Base-by-base conservation (phyloP, 345 rosid species). In the Euphorbia peplus region DNA sequence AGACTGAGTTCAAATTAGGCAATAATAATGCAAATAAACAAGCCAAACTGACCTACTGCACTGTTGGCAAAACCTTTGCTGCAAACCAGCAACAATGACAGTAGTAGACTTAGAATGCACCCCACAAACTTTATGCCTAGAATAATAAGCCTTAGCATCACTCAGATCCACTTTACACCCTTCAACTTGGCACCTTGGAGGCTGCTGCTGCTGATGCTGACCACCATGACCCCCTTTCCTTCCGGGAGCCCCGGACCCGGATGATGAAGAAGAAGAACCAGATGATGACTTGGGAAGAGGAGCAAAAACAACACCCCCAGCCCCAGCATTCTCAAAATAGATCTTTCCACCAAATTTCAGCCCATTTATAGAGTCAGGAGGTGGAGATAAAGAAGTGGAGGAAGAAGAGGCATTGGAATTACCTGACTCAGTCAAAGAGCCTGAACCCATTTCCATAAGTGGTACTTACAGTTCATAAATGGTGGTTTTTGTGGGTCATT, bases 1-100 rank as follows among this genome's bases (percentile, higher is more conserved):
- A n/a, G n/a, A n/a, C n/a, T n/a, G n/a, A n/a, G n/a, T n/a, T n/a
- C n/a, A n/a, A n/a, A n/a, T n/a, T n/a, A n/a, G n/a, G n/a, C n/a
- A n/a, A n/a, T n/a, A n/a, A 12, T 15, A 3, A 28, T 67, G 12
- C 0, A 13, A 24, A 41, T 22, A 41, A 5, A 41, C 14, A 32
- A 12, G 2, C 15, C 19, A 19, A 42, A 68, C 68, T 19, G 70
- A 95, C 99, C 98, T 90, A 88, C 99, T 95, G 64, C 99, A 95
- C 84, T 95, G 99, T 75, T 95, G 98, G 80, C 98, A 93, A 78
- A 93, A 93, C 80, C 99, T 86, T 83, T 95, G 97, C 76, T 87
- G 83, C 53, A 89, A 78, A 70, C 96, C 97, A 67, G 79, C 82
- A 53, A 95, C 99, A 78, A 82, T 68, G 75, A 88, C 99, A 60